Base-by-base conservation (phyloP, 805 yeast genomes). In the Kluyveromyces dobzhanskii region DNA sequence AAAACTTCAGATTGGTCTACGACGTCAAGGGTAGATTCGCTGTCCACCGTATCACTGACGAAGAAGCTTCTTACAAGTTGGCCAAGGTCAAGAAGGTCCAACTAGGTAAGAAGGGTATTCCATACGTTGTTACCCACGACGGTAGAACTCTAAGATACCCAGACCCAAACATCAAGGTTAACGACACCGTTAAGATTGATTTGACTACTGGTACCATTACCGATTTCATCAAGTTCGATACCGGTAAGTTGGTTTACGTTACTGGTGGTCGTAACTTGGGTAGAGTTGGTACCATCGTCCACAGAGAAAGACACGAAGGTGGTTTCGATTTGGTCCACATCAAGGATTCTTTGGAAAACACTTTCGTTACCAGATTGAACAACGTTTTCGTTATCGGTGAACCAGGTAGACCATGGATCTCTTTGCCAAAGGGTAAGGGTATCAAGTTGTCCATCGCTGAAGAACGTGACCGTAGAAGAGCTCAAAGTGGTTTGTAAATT, bases 101-200 rank as follows among this genome's bases (percentile, higher is more conserved):
- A 76, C 78, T 88, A 67, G 97, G 98, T 72, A 92, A 90, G 84
- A 86, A 80, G 76, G 95, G 95, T 67, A 78, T 90, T 62, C 98
- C 98, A 66, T 90, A 85, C 83, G 82, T 85, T 65, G 97, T 90
- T 58, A 90, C 98, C 66, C 98, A 90, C 81, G 98, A 90, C 67
- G 97, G 98, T 73, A 88, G 98, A 81, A 90, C 98, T 67, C 75
- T 90, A 77, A 88, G 97, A 75, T 90, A 88, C 85, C 97, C 97
- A 71, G 97, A 90, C 68, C 98, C 98, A 73, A 70, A 73, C 59
- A 80, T 90, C 81, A 90, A 77, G 75, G 87, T 86, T 65, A 88
- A 92, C 80, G 98, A 90, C 76, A 85, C 97, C 59, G 95, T 90
- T 66, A 88, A 88, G 81, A 74, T 90, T 66, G 95, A 90, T 74